A percentile compares a stretch with the other conserved stretches of the same genome.
These are phyloP conservation scores for Saraca asoca DNA, from an alignment of 331 rosid genomes.

Conservation along the genomic window DNA sequence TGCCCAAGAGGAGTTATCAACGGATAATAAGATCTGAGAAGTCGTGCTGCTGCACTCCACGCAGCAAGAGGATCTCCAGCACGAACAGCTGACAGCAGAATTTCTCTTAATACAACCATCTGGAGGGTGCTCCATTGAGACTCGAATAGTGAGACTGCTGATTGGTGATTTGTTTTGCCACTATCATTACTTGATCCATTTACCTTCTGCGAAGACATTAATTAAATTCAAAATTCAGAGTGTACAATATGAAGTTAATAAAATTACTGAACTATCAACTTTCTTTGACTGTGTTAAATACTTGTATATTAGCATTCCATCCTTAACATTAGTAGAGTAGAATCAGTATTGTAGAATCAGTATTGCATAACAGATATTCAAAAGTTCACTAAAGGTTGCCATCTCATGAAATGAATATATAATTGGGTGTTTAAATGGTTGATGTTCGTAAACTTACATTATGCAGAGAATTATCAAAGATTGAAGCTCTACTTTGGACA, in stretches of 20 bases:
- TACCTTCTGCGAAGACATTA: conserved; percentile 60
- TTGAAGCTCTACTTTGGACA: conserved; percentile 87
- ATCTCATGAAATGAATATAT: background rate
- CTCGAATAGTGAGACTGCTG: conserved; percentile 84
- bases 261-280: conserved; percentile 12
- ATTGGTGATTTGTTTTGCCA: conserved; percentile 76
- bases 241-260: conserved; percentile 1
- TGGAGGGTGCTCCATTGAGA: conserved; percentile 98
- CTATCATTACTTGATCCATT: conserved; percentile 62
- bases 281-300: conserved; percentile 7
- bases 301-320: background rate
- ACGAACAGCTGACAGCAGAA: conserved; percentile 87
- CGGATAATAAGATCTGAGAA: conserved; percentile 94
- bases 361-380: too few species aligned
- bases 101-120: conserved; percentile 96
- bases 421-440: conserved; percentile 22
- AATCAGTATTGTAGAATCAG: too few species aligned
- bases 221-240: conserved; percentile 19
- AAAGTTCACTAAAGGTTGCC: too few species aligned
- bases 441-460: conserved; percentile 62
- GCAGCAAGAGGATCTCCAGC: conserved; percentile 99
- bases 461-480: conserved; percentile 40
- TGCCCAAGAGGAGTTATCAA: conserved; percentile 92
- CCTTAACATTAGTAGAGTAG: background rate
- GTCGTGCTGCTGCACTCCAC: conserved; percentile 99